These are phyloP conservation scores for Plenodomus tracheiphilus DNA, from an alignment of 2,329 filamentous ascomycete genomes.

Conservation along the genomic window DNA sequence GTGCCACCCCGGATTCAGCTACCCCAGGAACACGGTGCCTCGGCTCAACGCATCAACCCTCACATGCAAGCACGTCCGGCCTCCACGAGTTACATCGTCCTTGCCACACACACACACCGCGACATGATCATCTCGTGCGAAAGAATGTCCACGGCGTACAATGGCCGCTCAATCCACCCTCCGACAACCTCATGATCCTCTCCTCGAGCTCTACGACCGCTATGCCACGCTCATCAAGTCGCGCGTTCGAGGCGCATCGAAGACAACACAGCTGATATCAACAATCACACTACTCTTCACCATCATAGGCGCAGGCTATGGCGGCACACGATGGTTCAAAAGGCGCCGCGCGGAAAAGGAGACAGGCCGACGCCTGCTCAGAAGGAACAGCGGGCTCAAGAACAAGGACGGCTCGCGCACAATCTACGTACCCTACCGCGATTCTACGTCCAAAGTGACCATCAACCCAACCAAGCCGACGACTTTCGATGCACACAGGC, in stretches of 20 bases:
- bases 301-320: constrained; percentile 78
- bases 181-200: constrained; percentile 49
- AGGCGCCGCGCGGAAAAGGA: constrained; percentile 75
- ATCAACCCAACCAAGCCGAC: constrained; percentile 88
- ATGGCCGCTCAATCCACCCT: constrained; percentile 93
- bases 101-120: constrained; percentile 4
- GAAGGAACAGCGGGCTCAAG: constrained; percentile 88
- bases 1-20: background rate
- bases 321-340: constrained; percentile 77
- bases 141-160: constrained; percentile 33
- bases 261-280: constrained; percentile 72
- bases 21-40: background rate
- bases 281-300: constrained; percentile 75
- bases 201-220: constrained; percentile 51
- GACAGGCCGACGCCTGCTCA: constrained; percentile 77
- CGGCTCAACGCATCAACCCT: background rate
- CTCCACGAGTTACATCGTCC: background rate
- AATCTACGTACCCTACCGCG: constrained; percentile 92
- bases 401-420: constrained; percentile 94
- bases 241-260: constrained; percentile 66
- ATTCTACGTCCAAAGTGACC: constrained; percentile 84
- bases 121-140: constrained; percentile 28
- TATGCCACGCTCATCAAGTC: constrained; percentile 55
- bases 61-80: background rate
- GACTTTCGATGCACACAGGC: constrained; percentile 93